phyloP scores from a whole-genome alignment of 2,329 filamentous ascomycete genomes.

The Drechmeria coniospora region DNA sequence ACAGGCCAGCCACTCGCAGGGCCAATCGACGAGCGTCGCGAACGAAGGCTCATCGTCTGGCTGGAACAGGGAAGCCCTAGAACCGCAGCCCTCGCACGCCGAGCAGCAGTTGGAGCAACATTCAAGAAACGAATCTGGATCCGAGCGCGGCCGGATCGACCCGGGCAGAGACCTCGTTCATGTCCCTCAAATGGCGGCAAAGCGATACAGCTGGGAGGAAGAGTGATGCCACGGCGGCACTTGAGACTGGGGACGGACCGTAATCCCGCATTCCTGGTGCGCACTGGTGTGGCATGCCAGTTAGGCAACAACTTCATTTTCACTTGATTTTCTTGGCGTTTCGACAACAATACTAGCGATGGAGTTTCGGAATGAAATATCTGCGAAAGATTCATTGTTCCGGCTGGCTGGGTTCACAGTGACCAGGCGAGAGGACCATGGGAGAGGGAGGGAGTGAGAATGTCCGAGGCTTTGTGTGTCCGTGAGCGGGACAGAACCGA shows the following conservation, averaged over 20 bases:
- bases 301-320: background rate
- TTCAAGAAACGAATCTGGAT: background rate
- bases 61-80: background rate
- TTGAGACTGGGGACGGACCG: no score
- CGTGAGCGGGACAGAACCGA: no score
- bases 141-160: slow-evolving; percentile 22
- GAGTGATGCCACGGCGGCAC: slow-evolving; percentile 12
- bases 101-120: background rate
- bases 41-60: background rate
- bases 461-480: no score
- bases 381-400: background rate
- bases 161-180: slow-evolving; percentile 30
- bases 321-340: slow-evolving; percentile 3
- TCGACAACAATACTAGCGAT: slow-evolving; percentile 5
- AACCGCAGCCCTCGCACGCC: background rate
- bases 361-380: slow-evolving; percentile 6
- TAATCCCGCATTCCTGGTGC: background rate
- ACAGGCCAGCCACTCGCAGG: slow-evolving; percentile 8
- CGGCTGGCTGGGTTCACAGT: background rate
- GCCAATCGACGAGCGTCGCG: no score
- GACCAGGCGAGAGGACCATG: background rate
- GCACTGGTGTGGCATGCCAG: background rate
- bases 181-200: slow-evolving; percentile 33
- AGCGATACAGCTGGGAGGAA: slow-evolving; percentile 37
- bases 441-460: no score